Evolutionary conservation across 208 protist genomes (phyloP), one percentile per base, ranked within the genome.

Genomic region (Crithidia expoeki): DNA sequence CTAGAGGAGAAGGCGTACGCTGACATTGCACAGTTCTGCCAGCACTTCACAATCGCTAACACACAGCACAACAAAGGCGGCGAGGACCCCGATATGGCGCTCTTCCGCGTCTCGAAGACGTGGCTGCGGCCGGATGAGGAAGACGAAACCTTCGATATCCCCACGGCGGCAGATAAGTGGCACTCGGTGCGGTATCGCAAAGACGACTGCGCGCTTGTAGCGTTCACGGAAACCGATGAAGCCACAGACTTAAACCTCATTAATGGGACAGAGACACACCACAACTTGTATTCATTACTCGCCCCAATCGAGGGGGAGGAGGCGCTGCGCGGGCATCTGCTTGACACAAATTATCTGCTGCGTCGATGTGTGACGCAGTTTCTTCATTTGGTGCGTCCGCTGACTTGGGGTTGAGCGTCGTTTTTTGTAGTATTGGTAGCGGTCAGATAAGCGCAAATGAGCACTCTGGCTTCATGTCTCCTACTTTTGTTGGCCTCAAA

Each of bases 21-120:
- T 7, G 94, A 97, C 55, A 86, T 97, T 38, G 90, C 94, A 16
- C 90, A 94, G 59, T 93, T 96, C 69, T 88, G 86, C 57, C 88
- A 92, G 53, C 88, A 79, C 76, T 88, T 87, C 68, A 77, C 76
- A 28, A 83, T 97, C 32, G 82, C 89, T 4, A 93, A 69, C 76
- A 84, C 88, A 12, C 66, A 68, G 17, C 94, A 97, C 79, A 97
- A 97, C 72, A 92, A 86, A 62, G 64, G 73, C 69, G 91, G 89
- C 49, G 94, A 97, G 77, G 92, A 96, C 65, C 63, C 84, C 1
- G 80, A 94, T 58, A 89, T 96, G 84, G 88, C 90, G 17, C 85
- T 97, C 1, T 97, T 97, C 53, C 90, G 94, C n/a, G 72, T 96
- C 14, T 94, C 91, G 25, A 84, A 81, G 71, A 61, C 60, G 17